A percentile compares a stretch with the other conserved stretches of the same genome.
phyloP scores from a whole-genome alignment of 345 rosid species.

The Reutealis trisperma region DNA sequence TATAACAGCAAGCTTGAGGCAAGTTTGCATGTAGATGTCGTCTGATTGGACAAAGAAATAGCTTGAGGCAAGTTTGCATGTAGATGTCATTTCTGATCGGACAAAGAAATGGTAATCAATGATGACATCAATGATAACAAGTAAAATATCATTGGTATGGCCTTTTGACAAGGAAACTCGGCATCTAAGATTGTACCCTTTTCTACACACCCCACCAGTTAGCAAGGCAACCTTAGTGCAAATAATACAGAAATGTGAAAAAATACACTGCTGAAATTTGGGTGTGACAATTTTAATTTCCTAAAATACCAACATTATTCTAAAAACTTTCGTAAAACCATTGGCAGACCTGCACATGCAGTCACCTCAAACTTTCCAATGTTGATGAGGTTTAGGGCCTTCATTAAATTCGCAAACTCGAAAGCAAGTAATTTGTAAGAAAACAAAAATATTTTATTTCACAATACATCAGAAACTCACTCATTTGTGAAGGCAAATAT shows the following conservation, averaged over 20 bases:
- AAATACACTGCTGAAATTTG: background rate
- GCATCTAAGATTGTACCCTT: background rate
- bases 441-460: background rate
- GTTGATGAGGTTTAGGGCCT: background rate
- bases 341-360: background rate
- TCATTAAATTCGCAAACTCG: too few relatives aligned
- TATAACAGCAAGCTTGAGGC: background rate
- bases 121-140: background rate
- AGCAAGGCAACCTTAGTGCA: background rate
- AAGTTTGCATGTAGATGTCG: background rate
- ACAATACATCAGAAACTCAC: slow-evolving; percentile 44
- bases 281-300: background rate
- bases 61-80: background rate
- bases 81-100: background rate
- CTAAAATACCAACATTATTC: background rate
- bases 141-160: background rate
- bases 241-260: background rate
- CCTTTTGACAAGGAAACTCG: background rate
- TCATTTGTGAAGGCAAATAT: slow-evolving; percentile 94
- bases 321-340: background rate
- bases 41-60: background rate
- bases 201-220: background rate
- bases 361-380: background rate
- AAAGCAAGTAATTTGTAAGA: background rate
- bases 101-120: background rate